Evolutionary conservation across 2,329 filamentous ascomycete species (phyloP).

Genomic region (Westerdykella aurantiaca): DNA sequence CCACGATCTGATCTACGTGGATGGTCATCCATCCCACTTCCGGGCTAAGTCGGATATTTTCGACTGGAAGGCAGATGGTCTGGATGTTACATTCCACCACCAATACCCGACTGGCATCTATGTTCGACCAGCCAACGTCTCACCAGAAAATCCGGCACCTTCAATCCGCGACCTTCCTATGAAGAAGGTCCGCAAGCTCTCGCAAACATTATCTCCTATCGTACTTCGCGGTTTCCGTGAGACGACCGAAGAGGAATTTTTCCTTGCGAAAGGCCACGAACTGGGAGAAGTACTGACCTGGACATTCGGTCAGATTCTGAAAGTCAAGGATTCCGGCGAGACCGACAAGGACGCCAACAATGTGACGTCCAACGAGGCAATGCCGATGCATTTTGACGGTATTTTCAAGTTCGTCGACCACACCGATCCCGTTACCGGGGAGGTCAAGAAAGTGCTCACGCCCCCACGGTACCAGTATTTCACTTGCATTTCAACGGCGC

Average conservation of each 20-base stretch:
- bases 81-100: slow-evolving; percentile 16
- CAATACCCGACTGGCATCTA: slow-evolving; percentile 21
- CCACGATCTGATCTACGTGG: slow-evolving; percentile 5
- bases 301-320: slow-evolving; percentile 56
- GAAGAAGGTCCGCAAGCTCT: slow-evolving; percentile 42
- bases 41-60: slow-evolving; percentile 13
- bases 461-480: slow-evolving; percentile 48
- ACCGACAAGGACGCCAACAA: slow-evolving; percentile 47
- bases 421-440: slow-evolving; percentile 36
- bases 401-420: slow-evolving; percentile 50
- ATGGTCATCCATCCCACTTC: slow-evolving; percentile 7
- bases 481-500: slow-evolving; percentile 43
- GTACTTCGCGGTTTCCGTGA: slow-evolving; percentile 49
- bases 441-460: slow-evolving; percentile 33
- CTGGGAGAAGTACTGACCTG: slow-evolving; percentile 47
- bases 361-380: slow-evolving; percentile 46
- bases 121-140: slow-evolving; percentile 6
- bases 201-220: slow-evolving; percentile 50
- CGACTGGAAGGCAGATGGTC: slow-evolving; percentile 4
- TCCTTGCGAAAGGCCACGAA: slow-evolving; percentile 44
- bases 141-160: slow-evolving; percentile 15
- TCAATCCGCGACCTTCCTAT: slow-evolving; percentile 44
- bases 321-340: slow-evolving; percentile 54
- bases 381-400: slow-evolving; percentile 56
- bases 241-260: slow-evolving; percentile 42